A percentile compares a stretch with the other conserved stretches of the same genome.
Evolutionary conservation across 2,329 filamentous ascomycete genomes (phyloP).

Genomic region (Beauveria australis): DNA sequence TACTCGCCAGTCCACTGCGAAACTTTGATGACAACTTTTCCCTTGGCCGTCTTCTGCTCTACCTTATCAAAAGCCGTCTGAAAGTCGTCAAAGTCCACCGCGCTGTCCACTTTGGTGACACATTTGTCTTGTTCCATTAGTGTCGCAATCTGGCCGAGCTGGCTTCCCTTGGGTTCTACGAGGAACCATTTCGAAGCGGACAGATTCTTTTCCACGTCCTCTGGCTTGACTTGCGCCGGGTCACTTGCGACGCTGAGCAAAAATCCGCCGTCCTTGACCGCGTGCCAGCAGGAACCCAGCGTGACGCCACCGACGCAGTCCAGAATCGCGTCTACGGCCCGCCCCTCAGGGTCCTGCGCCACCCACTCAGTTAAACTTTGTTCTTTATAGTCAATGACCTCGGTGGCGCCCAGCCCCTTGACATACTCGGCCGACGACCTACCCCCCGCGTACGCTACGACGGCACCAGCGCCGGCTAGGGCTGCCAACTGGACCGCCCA

Average conservation of each 20-base stretch:
- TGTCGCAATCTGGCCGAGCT: constrained; percentile 25
- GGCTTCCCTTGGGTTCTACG: constrained; percentile 27
- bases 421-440: constrained; percentile 23
- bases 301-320: constrained; percentile 30
- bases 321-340: constrained; percentile 26
- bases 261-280: constrained; percentile 25
- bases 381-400: constrained; percentile 29
- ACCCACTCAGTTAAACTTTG: constrained; percentile 25
- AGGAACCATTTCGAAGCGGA: constrained; percentile 28
- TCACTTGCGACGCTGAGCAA: constrained; percentile 25
- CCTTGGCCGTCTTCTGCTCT: constrained; percentile 26
- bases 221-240: constrained; percentile 24
- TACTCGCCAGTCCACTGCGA: not conserved
- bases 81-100: constrained; percentile 30
- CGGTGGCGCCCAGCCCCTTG: constrained; percentile 25
- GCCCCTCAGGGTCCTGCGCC: constrained; percentile 16
- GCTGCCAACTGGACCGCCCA: constrained; percentile 32
- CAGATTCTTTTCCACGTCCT: constrained; percentile 20
- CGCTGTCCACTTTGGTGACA: constrained; percentile 29
- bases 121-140: constrained; percentile 26
- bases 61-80: constrained; percentile 29
- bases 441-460: constrained; percentile 26
- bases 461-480: constrained; percentile 24
- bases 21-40: constrained; percentile 32
- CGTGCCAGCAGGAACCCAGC: constrained; percentile 25